Base-by-base conservation (phyloP, 305 asterid species). In the Monarda citriodora region DNA sequence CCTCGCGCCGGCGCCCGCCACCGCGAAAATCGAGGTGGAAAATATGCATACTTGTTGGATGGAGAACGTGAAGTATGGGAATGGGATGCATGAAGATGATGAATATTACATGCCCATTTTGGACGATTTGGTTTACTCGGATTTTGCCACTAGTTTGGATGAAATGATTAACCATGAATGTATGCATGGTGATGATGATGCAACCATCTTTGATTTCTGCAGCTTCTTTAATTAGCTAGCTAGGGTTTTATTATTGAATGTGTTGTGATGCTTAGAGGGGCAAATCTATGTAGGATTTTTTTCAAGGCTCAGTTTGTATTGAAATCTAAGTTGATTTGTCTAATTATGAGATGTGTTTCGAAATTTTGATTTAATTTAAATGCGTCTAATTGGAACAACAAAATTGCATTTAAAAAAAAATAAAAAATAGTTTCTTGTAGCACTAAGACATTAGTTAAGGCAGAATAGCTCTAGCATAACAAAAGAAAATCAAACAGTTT, bases 121-220 rank as follows among this genome's bases (percentile, higher is more conserved):
- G 47, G 82, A 73, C 18, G 63, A 65, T 53, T 56, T 76, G 37
- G 65, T 69, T 56, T 55, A 51, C 40, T 56, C 72, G 22, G 72
- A 53, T 40, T 66, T 69, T 51, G 14, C 12, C 6, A 15, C 52
- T 47, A 46, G 52, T 46, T 18, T 47, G 26, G 52, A 57, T 38
- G 74, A 71, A 36, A 26, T 23, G 5, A 29, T 29, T 5, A 17
- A 45, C 4, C 32, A 29, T 29, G 32, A 29, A 29, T 5, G 6
- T 29, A 1, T 3, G 5, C 32, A 29, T 29, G 34, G 14, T 22
- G 64, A 29, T 25, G 34, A 23, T 22, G 64, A 29, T 25, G 44
- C 44, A 7, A 56, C 56, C 1, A 13, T 66, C 40, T 63, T 63
- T 40, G 6, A 57, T 57, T 40, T 51, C 53, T 13, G 18, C 54